Base-by-base conservation (phyloP, 1,139 yeast genomes). In the Hansenula anomala region DNA sequence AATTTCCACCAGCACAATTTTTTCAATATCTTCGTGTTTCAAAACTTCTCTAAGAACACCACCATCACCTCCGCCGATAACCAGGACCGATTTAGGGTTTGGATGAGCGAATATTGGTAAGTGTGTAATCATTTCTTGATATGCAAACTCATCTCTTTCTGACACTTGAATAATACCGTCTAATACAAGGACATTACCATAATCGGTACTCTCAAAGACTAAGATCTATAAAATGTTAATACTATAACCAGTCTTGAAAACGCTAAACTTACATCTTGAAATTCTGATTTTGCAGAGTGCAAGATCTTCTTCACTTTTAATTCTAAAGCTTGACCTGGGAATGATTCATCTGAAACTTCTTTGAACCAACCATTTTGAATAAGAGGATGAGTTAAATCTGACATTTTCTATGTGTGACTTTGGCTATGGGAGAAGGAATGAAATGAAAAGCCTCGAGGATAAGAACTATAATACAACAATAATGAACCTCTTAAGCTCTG, bases 261-360 rank as follows among this genome's bases (percentile, higher is more conserved):
- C n/a, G n/a, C n/a, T n/a, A n/a, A 18, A 22, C 33, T 24, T 27
- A 85, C 86, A 54, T 86, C 94, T 69, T 88, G 96, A 65, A 82
- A 88, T 64, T 78, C 73, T 45, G 95, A 84, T 61, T 75, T 69
- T 51, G 79, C 92, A 42, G 76, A 79, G 64, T 84, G 83, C 47
- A 88, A 72, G 37, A 87, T 73, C 60, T 81, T 69, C 49, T 87
- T 82, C 31, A 92, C 97, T 52, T 77, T 75, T 48, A 92, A 72
- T 36, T 88, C 77, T 77, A 92, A 78, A 41, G 96, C 97, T 69
- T 90, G 97, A 40, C 98, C 98, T 14, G 97, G 97, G 83, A 95
- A 92, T 73, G 77, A 78, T 56, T 86, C 82, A 58, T 88, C 88
- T 46, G 87, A 83, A 46, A 83, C 72, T 64, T 90, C 97, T 48